A percentile compares a stretch with the other conserved stretches of the same genome.
phyloP scores from a whole-genome alignment of 2,329 filamentous ascomycete genomes.

The Emergomyces orientalis region DNA sequence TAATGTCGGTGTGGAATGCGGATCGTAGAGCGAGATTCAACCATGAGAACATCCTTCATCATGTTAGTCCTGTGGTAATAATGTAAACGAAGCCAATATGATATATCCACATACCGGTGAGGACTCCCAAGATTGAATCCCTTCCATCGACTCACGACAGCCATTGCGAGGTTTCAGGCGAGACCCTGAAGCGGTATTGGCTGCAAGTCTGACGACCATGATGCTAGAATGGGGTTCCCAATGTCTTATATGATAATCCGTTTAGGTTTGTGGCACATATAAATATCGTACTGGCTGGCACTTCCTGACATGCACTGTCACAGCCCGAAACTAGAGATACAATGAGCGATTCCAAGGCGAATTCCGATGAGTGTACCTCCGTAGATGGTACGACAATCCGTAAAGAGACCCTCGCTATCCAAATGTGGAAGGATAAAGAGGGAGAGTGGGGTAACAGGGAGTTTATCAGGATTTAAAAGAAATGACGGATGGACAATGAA shows the following conservation, averaged over 20 bases:
- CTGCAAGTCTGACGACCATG: not conserved
- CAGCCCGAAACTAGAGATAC: not conserved
- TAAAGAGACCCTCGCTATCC: not conserved
- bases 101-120: conserved; percentile 4
- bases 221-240: not conserved
- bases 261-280: not conserved
- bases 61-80: conserved; percentile 1
- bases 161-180: not conserved
- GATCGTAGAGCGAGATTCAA: not conserved
- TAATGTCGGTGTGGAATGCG: not conserved
- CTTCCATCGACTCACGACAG: conserved; percentile 1
- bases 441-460: too few species aligned
- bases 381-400: not conserved
- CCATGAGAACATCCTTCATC: not conserved
- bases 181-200: not conserved
- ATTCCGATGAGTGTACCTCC: too few species aligned
- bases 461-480: not conserved
- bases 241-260: not conserved
- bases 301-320: not conserved
- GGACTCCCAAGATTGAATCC: conserved; percentile 9
- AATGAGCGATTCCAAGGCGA: not conserved
- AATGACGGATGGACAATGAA: not conserved
- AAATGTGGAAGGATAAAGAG: not conserved
- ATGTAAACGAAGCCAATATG: not conserved
- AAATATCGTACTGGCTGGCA: not conserved